Base-by-base conservation (phyloP, 805 yeast species). In the Ogataea trehaloabstinens region DNA sequence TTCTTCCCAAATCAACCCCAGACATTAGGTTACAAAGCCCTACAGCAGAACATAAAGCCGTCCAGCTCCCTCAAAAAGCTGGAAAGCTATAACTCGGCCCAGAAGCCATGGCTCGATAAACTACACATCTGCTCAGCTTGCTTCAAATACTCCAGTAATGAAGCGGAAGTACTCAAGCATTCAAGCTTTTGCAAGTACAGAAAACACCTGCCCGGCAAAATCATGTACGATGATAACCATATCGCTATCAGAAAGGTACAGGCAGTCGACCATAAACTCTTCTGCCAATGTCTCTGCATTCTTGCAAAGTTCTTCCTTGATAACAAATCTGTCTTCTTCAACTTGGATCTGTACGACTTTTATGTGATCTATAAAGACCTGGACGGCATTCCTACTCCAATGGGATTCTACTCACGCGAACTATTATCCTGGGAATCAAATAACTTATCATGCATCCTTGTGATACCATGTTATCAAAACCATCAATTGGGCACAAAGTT, bases 371-470 rank as follows among this genome's bases (percentile, higher is more conserved):
- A 82, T 56, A 82, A 85, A 19, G 60, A 60, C 2, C 66, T 68
- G 19, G 55, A 57, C 25, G 64, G 64, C 2, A 53, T 35, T 36
- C 68, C 44, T 46, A 63, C 49, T 58, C 90, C 91, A 2, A 81
- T 90, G 82, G 99, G 97, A 1, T 93, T 88, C 56, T 93, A 88
- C 55, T 89, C 97, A 11, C 85, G 86, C 51, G 99, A 93, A 54
- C 65, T 83, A 31, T 66, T 84, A 0, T 81, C 96, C 0, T 78
- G 80, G 74, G 91, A 85, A 37, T 73, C 78, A 36, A 86, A 90
- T 58, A 93, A 91, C 56, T 66, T 93, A 27, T 96, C 97, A 0
- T 93, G 98, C 56, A 85, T 93, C 10, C 71, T 93, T 48, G 79
- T 88, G 3, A 85, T 93, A 45, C 99, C 99, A 1, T 96, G 96